A percentile compares a stretch with the other conserved stretches of the same genome.
Conservation (phyloP, 306 rosid species). For the Quercus variabilis region DNA sequence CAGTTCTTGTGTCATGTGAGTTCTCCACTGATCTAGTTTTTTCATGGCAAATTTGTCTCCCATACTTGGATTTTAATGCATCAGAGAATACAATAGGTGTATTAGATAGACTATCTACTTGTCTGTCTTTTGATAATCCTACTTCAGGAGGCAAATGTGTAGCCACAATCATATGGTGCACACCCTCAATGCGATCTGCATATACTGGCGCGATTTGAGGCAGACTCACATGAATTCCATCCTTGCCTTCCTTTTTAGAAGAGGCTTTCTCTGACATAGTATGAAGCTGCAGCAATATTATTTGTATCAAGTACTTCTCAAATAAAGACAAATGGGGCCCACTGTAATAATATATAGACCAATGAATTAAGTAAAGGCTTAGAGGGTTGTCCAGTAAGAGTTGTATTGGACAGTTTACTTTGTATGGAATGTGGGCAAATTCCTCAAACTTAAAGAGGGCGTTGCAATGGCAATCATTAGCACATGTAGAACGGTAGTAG, state of each 20-base stretch:
- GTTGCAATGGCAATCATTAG: neutral
- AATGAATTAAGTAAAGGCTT: neutral
- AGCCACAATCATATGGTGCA: neutral
- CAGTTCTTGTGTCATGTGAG: conserved; percentile 18
- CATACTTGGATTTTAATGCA: conserved; percentile 49
- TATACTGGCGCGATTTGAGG: conserved; percentile 41
- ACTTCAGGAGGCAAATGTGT: conserved; percentile 22
- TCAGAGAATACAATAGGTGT: conserved; percentile 59
- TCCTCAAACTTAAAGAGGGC: neutral
- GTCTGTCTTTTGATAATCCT: conserved; percentile 30
- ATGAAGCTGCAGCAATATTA: conserved; percentile 54
- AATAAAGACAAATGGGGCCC: neutral
- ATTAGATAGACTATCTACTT: conserved; percentile 40
- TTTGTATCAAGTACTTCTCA: neutral
- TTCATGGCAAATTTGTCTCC: conserved; percentile 34
- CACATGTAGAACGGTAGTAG: neutral
- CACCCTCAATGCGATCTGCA: conserved; percentile 23
- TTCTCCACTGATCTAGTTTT: conserved; percentile 26
- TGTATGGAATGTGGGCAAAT: neutral
- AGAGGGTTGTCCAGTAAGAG: neutral
- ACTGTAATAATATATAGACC: neutral
- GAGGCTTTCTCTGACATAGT: conserved; percentile 47
- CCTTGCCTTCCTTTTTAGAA: conserved; percentile 37
- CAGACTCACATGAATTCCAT: conserved; percentile 27
- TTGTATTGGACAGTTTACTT: neutral